phyloP scores from a whole-genome alignment of 2,329 filamentous ascomycete species.

The Pseudogymnoascus sp. region DNA sequence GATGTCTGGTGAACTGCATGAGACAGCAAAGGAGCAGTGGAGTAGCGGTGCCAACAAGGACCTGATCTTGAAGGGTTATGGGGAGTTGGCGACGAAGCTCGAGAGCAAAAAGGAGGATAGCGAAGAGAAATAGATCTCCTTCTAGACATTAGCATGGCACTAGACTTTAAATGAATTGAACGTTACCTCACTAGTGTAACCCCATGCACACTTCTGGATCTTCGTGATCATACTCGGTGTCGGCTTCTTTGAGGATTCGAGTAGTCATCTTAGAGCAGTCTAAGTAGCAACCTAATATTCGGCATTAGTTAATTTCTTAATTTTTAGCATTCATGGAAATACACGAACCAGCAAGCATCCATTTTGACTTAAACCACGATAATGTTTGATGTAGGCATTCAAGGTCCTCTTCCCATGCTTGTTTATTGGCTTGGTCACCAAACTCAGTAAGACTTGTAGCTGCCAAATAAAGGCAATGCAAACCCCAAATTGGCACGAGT shows the following conservation, averaged over 20 bases:
- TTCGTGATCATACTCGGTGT: not conserved
- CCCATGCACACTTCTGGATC: not conserved
- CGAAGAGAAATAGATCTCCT: not conserved
- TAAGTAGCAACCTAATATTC: not conserved
- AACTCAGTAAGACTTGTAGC: not conserved
- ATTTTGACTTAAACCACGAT: not conserved
- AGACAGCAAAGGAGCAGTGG: not conserved
- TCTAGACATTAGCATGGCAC: not conserved
- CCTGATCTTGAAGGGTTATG: not conserved
- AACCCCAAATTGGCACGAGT: constrained; percentile 1
- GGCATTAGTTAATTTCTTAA: not conserved
- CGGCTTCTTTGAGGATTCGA: not conserved
- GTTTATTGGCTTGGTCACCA: not conserved
- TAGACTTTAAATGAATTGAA: not conserved
- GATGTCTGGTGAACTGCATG: not conserved
- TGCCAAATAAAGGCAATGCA: constrained; percentile 2
- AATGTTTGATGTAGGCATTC: not conserved
- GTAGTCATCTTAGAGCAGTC: constrained; percentile 1
- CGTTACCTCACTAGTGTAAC: not conserved
- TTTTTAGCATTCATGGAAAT: not conserved
- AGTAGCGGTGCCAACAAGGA: not conserved
- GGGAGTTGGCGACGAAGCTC: not conserved
- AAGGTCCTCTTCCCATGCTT: not conserved
- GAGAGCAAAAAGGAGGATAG: constrained; percentile 1
- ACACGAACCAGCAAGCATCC: constrained; percentile 1